Base-by-base conservation (phyloP, 163 green algal genomes). In the Chlorella variabilis region DNA sequence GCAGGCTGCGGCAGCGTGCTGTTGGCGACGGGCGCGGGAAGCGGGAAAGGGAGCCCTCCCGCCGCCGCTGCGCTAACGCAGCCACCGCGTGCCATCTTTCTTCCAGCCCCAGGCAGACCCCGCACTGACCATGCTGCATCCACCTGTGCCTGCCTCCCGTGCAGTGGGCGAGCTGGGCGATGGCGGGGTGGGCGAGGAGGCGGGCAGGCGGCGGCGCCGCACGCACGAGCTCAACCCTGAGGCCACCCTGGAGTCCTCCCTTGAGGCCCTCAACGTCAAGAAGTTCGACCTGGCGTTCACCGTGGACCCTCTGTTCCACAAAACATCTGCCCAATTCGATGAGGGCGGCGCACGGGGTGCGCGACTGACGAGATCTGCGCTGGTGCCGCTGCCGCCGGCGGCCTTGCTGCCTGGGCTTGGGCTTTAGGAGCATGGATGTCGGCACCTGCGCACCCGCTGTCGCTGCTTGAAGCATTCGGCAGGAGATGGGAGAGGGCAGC, bases 281-380 rank as follows among this genome's bases (percentile, higher is more conserved):
- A 88, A 92, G 73, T 88, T 92, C 42, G 89, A 93, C 59, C 76
- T 91, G 66, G 87, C 86, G 2, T 91, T 93, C 74, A 81, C 89
- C 4, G 89, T 96, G n/a, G 96, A 98, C 86, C 95, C 96, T 0
- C 90, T 98, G 45, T 98, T 98, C 86, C 89, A 94, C 54, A 91
- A 94, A 54, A 98, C 92, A 0, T 96, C 92, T 4, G 92, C 92
- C 2, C 91, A 98, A 78, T 98, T 98, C 81, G 94, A 98, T 74
- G 92, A 94, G 77, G 94, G 94, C 67, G 93, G 94, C 20, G 90
- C 92, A 34, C 84, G 77, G 78, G 87, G 87, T 91, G 74, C 31
- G 84, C 9, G 33, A 33, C 33, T 11, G 71, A 13, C 45, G 27
- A n/a, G n/a, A n/a, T n/a, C n/a, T n/a, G 27, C 11, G 67, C 2